Base-by-base conservation (phyloP, 2,329 filamentous ascomycete genomes). In the Penicillium fuscoglaucum region DNA sequence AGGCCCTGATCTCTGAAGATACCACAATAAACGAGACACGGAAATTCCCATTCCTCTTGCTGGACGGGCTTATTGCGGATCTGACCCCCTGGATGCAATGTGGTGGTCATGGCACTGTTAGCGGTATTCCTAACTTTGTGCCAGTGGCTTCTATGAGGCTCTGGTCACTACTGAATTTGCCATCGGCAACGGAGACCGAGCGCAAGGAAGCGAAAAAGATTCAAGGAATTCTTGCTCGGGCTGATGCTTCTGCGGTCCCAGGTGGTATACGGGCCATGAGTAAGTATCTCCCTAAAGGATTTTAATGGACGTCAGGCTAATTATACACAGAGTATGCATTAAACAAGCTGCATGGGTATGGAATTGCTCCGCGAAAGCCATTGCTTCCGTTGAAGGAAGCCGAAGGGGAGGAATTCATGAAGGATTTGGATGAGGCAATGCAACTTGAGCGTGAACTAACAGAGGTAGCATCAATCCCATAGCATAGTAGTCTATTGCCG, bases 31-130 rank as follows among this genome's bases (percentile, higher is more conserved):
- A 40, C 21, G 39, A 21, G 39, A 13, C n/a, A 7, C 39, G 39
- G 5, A 13, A 13, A 13, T 40, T 12, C 5, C 39, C 39, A 21
- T 40, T 40, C 2, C n/a, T 40, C 19, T 40, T 68, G 3, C 55
- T 68, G 19, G 66, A 68, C 35, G 66, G 66, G 12, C 47, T 68
- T 5, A 66, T 68, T 50, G 66, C 65, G 4, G 66, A 68, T 51
- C 51, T 68, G 17, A 66, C 64, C 7, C 66, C 66, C 8, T 68
- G 66, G 66, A 61, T 65, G 62, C 55, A 65, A 58, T 65, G 62
- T 52, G 65, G 62, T 31, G 66, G 66, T 10, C 66, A 68, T 57
- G 65, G 66, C 13, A 66, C 65, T 31, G 65, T 65, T 10, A 67
- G 65, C 50, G 66, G 66, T 4, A 66, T 67, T 29, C 63, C 65